These are phyloP conservation scores for Pseudopediastrum boryanum DNA, from an alignment of 139 green algal genomes.

Conservation along the genomic window DNA sequence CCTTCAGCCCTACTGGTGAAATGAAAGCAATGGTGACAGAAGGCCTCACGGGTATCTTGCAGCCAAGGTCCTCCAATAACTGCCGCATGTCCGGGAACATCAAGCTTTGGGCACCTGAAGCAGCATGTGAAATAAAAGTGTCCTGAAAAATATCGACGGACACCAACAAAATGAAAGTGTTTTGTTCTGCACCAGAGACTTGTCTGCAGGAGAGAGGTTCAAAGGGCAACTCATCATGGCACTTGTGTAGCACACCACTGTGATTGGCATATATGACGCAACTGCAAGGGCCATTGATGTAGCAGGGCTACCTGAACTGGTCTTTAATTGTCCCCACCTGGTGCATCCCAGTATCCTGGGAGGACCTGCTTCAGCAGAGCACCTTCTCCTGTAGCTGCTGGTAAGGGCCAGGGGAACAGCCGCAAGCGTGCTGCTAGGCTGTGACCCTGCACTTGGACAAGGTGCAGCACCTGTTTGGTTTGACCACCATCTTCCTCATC, in stretches of 20 bases:
- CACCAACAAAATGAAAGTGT: background rate
- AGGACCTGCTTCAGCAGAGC: constrained; percentile 51
- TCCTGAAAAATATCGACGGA: background rate
- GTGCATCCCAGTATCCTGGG: constrained; percentile 59
- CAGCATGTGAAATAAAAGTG: too few relatives aligned
- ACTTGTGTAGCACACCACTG: background rate
- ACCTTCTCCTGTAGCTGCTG: constrained; percentile 14
- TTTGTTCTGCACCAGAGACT: too few relatives aligned
- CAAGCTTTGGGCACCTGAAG: constrained; percentile 39
- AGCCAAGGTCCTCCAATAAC: background rate
- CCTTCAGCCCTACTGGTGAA: constrained; percentile 16
- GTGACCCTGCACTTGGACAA: constrained; percentile 25
- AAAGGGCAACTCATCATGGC: too few relatives aligned
- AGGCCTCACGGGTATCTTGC: background rate
- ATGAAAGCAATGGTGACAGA: constrained; percentile 23
- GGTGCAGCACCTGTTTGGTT: constrained; percentile 16
- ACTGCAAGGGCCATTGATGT: background rate
- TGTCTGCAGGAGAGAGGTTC: too few relatives aligned
- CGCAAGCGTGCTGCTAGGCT: constrained; percentile 34
- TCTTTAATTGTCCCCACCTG: constrained; percentile 15
- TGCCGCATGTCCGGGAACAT: constrained; percentile 40
- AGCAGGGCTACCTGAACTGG: background rate
- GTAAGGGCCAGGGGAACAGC: constrained; percentile 58
- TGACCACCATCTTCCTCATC: background rate
- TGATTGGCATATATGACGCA: background rate